Evolutionary conservation across 192 early-diverging fungal genomes (phyloP).

Genomic region (Coemansia erecta): DNA sequence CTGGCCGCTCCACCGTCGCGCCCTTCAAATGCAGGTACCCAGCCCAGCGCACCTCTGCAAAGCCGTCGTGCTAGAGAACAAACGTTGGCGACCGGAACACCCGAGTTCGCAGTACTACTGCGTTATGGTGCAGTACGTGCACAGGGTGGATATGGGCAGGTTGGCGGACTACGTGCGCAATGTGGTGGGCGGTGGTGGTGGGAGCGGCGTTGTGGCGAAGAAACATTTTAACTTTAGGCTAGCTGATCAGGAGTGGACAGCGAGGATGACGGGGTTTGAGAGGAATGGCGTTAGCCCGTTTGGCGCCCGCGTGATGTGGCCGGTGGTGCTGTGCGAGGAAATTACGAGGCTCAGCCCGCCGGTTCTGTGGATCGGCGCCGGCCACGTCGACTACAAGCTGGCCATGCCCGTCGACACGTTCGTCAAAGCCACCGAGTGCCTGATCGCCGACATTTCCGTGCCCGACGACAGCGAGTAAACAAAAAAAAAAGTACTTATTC

Average conservation of each 20-base stretch:
- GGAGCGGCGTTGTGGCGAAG: slow-evolving; percentile 54
- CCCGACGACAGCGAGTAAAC: neutral
- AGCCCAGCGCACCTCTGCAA: slow-evolving; percentile 84
- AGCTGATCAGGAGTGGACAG: slow-evolving; percentile 58
- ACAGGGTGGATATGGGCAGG: slow-evolving; percentile 60
- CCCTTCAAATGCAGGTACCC: slow-evolving; percentile 66
- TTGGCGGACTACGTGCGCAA: slow-evolving; percentile 64
- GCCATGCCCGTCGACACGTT: slow-evolving; percentile 64
- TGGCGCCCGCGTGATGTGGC: slow-evolving; percentile 57
- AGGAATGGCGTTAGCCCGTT: slow-evolving; percentile 71
- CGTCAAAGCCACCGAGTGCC: slow-evolving; percentile 37
- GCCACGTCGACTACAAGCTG: slow-evolving; percentile 85
- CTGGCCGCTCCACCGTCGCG: slow-evolving; percentile 73
- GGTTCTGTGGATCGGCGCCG: slow-evolving; percentile 75
- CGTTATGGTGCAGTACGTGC: slow-evolving; percentile 66
- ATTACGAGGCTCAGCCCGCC: slow-evolving; percentile 63
- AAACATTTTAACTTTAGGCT: slow-evolving; percentile 83
- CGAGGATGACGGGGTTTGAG: slow-evolving; percentile 71
- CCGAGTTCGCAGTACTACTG: slow-evolving; percentile 63
- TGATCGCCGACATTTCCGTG: slow-evolving; percentile 31
- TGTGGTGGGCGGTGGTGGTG: slow-evolving; percentile 24
- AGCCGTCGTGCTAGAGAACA: slow-evolving; percentile 87
- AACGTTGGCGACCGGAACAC: slow-evolving; percentile 56
- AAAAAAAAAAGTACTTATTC: too few relatives aligned
- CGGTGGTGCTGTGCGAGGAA: slow-evolving; percentile 65